phyloP scores from a whole-genome alignment of 768 basidiomycete genomes.

The Lactarius trivialis region DNA sequence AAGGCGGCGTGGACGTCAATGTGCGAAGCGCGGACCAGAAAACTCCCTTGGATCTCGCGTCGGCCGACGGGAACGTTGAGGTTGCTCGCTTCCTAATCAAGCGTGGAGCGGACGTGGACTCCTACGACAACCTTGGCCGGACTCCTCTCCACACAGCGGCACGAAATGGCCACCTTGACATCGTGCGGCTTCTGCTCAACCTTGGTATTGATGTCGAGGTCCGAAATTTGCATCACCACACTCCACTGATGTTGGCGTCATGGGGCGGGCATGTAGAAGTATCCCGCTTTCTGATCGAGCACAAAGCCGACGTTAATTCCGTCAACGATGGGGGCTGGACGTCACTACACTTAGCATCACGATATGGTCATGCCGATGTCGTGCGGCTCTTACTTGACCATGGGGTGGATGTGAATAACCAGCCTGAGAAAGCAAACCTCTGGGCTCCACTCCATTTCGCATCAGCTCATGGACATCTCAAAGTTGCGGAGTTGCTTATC shows the following conservation, averaged over 20 bases:
- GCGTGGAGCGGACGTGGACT: background rate
- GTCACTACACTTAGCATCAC: background rate
- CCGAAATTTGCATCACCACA: background rate
- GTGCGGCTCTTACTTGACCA: background rate
- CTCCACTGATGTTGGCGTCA: background rate
- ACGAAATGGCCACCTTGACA: background rate
- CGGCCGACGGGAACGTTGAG: background rate
- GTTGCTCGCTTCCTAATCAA: background rate
- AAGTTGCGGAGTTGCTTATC: background rate
- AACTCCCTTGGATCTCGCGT: background rate
- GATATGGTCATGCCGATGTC: background rate
- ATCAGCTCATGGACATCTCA: background rate
- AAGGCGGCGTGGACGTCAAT: background rate
- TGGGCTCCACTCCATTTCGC: background rate
- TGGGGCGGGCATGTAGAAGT: background rate
- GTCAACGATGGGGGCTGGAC: background rate
- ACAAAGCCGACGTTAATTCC: background rate
- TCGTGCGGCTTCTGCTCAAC: background rate
- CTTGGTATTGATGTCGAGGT: background rate
- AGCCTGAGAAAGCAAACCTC: background rate
- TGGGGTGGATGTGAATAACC: background rate
- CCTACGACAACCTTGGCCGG: background rate
- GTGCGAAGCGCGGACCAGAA: no score
- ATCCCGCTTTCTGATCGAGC: background rate
- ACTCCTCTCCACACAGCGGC: background rate